A percentile compares a stretch with the other conserved stretches of the same genome.
Conservation (phyloP, 2,329 filamentous ascomycete genomes). For the Penicillium sclerotigenum region DNA sequence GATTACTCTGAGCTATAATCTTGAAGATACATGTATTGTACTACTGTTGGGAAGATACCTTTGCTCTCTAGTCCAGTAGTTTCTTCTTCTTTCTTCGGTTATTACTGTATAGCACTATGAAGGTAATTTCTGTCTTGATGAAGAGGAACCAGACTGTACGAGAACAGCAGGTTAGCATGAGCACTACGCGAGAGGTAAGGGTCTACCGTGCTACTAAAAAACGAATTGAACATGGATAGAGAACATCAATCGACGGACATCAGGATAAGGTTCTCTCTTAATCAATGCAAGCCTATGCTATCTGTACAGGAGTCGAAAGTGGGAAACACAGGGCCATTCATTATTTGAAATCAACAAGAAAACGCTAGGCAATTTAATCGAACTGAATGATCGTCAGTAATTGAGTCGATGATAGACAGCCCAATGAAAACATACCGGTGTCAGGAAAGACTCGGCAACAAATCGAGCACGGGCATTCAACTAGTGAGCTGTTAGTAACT, state of each 20-base stretch:
- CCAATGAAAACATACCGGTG: slow-evolving; percentile 61
- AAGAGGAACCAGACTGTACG: background rate
- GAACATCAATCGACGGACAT: slow-evolving; percentile 3
- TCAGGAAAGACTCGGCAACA: slow-evolving; percentile 96
- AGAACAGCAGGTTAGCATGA: background rate
- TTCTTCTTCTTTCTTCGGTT: background rate
- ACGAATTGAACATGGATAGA: background rate
- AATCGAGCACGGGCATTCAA: slow-evolving; percentile 95
- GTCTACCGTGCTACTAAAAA: background rate
- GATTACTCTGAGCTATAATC: background rate
- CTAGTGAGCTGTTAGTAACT: slow-evolving; percentile 47
- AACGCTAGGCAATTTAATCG: slow-evolving; percentile 29
- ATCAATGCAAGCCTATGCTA: slow-evolving; percentile 25
- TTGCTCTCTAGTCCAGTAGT: background rate
- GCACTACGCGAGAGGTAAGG: too few species aligned
- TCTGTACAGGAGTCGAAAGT: slow-evolving; percentile 22
- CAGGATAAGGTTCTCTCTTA: slow-evolving; percentile 11
- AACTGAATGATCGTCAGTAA: slow-evolving; percentile 23
- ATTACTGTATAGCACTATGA: too few species aligned
- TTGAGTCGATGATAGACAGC: background rate
- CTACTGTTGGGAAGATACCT: background rate
- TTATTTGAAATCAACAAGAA: slow-evolving; percentile 18
- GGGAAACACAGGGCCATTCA: slow-evolving; percentile 19
- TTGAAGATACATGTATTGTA: background rate
- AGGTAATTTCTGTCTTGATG: too few species aligned